phyloP scores from a whole-genome alignment of 1,284 basidiomycete genomes.

The Cerrena zonata region DNA sequence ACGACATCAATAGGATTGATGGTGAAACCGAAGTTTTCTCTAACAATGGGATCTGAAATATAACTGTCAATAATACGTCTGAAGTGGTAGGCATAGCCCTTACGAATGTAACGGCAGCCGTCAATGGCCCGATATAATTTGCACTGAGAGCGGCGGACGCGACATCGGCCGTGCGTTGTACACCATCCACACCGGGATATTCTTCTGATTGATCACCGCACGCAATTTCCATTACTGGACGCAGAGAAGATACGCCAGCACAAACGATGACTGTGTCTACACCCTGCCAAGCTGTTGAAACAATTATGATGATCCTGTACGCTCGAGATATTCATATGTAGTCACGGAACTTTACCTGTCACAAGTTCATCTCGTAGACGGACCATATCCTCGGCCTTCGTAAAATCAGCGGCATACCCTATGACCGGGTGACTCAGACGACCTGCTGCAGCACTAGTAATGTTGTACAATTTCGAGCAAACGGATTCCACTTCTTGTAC shows the following conservation, averaged over 20 bases:
- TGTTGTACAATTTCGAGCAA: slow-evolving; percentile 36
- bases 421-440: slow-evolving; percentile 29
- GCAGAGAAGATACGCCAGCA: slow-evolving; percentile 82
- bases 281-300: slow-evolving; percentile 63
- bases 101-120: slow-evolving; percentile 64
- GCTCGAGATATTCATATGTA: background rate
- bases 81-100: slow-evolving; percentile 23
- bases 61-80: background rate
- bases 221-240: slow-evolving; percentile 71
- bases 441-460: slow-evolving; percentile 8
- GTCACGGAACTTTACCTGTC: slow-evolving; percentile 40
- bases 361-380: slow-evolving; percentile 51
- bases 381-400: slow-evolving; percentile 64
- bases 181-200: slow-evolving; percentile 36
- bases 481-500: slow-evolving; percentile 59
- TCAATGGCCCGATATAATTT: slow-evolving; percentile 63
- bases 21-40: slow-evolving; percentile 64
- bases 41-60: slow-evolving; percentile 69
- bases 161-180: slow-evolving; percentile 48
- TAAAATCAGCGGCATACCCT: slow-evolving; percentile 59
- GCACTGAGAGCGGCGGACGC: slow-evolving; percentile 49
- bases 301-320: no score
- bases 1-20: slow-evolving; percentile 75
- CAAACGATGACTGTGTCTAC: slow-evolving; percentile 81
- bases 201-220: slow-evolving; percentile 44